Percentiles rank a stretch among this genome's conserved stretches.
phyloP scores from a whole-genome alignment of 768 basidiomycete genomes.

The Hygrocybe coccinea region DNA sequence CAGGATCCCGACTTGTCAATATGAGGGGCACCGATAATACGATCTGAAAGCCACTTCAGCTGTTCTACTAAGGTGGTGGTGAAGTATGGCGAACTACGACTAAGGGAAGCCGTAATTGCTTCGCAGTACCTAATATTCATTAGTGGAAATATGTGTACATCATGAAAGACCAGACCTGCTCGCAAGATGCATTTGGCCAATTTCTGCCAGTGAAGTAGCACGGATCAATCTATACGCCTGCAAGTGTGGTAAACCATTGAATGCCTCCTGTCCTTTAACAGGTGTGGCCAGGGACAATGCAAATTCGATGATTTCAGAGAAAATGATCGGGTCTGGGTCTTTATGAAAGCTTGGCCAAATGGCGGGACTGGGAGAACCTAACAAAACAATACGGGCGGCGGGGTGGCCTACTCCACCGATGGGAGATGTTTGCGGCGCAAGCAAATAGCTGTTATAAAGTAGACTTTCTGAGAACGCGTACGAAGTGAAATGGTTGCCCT shows the following conservation, averaged over 20 bases:
- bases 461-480: not conserved
- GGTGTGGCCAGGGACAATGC: conserved; percentile 71
- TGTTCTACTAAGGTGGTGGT: conserved; percentile 65
- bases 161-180: conserved; percentile 50
- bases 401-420: conserved; percentile 68
- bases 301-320: conserved; percentile 91
- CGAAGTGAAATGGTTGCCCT: conserved; percentile 22
- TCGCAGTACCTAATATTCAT: conserved; percentile 74
- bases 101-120: conserved; percentile 68
- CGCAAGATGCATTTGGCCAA: conserved; percentile 73
- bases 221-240: conserved; percentile 84
- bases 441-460: conserved; percentile 57
- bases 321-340: conserved; percentile 71
- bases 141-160: conserved; percentile 2
- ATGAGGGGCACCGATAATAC: conserved; percentile 66
- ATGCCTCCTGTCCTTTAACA: conserved; percentile 81
- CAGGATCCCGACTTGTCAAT: conserved; percentile 78
- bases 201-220: conserved; percentile 71
- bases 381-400: conserved; percentile 60
- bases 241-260: conserved; percentile 76
- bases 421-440: conserved; percentile 76
- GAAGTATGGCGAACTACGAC: conserved; percentile 60
- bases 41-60: conserved; percentile 72
- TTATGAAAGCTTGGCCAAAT: conserved; percentile 47
- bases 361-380: conserved; percentile 65